A percentile compares a stretch with the other conserved stretches of the same genome.
Conservation (phyloP, 495 filamentous ascomycete species). For the Penicillium manginii region DNA sequence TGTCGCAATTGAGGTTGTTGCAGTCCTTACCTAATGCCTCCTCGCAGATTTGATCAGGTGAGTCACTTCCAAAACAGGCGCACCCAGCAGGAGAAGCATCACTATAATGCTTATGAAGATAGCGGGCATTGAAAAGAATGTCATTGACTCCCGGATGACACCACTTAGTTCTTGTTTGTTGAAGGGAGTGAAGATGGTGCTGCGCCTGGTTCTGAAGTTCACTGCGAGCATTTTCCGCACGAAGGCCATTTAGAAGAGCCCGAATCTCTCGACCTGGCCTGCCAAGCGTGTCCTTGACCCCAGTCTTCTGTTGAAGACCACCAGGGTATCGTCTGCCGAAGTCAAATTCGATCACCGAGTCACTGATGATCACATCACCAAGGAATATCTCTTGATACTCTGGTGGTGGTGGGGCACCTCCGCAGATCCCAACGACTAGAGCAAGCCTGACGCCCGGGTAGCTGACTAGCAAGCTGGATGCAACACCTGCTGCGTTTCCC, state of each 20-base stretch:
- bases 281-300: slow-evolving; percentile 30
- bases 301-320: slow-evolving; percentile 30
- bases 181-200: not conserved
- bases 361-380: slow-evolving; percentile 52
- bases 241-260: not conserved
- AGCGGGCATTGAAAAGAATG: not conserved
- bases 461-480: slow-evolving; percentile 32
- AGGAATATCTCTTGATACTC: slow-evolving; percentile 32
- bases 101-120: not conserved
- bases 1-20: not conserved
- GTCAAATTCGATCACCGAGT: slow-evolving; percentile 41
- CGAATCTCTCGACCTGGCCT: slow-evolving; percentile 9
- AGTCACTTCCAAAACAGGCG: not conserved
- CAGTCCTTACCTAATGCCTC: not conserved
- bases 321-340: slow-evolving; percentile 37
- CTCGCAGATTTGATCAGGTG: not conserved
- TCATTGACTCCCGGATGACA: not conserved
- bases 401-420: slow-evolving; percentile 25
- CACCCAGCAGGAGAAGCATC: not conserved
- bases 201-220: not conserved
- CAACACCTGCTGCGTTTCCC: slow-evolving; percentile 31
- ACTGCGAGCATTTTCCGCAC: not conserved
- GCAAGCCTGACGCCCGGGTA: slow-evolving; percentile 27
- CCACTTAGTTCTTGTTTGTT: not conserved
- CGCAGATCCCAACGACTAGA: slow-evolving; percentile 36